Percentiles rank a stretch among this genome's conserved stretches.
These are phyloP conservation scores for Podaxis mareebaensis DNA, from an alignment of 768 basidiomycete genomes.

Conservation along the genomic window DNA sequence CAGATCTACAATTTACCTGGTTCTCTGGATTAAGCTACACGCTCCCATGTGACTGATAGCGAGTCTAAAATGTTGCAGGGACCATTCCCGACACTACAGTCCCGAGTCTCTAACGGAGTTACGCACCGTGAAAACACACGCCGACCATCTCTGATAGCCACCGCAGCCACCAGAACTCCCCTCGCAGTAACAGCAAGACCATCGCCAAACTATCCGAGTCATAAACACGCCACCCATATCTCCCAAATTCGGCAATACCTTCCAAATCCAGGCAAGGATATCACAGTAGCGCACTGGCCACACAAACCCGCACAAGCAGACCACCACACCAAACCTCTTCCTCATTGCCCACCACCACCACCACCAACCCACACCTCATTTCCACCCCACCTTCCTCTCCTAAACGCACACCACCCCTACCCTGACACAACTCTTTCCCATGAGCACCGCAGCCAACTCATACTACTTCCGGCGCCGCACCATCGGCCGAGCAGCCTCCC, in stretches of 20 bases:
- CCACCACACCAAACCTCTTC: constrained; percentile 7
- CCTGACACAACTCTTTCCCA: constrained; percentile 19
- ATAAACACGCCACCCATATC: neutral
- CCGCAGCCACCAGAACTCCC: neutral
- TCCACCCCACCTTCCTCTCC: neutral
- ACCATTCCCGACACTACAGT: neutral
- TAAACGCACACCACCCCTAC: neutral
- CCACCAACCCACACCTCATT: constrained; percentile 4
- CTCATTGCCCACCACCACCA: constrained; percentile 15
- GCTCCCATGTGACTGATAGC: neutral
- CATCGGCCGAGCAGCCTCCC: constrained; percentile 79
- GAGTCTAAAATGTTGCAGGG: neutral
- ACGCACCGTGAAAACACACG: neutral
- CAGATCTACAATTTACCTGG: neutral
- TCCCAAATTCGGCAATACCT: neutral
- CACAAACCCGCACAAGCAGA: neutral
- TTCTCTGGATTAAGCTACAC: neutral
- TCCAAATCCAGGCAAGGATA: neutral
- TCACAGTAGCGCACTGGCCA: constrained; percentile 5
- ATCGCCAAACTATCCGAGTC: neutral
- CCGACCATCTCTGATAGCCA: neutral
- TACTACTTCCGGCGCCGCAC: constrained; percentile 68
- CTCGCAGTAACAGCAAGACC: neutral
- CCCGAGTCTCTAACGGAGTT: neutral
- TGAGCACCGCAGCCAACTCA: constrained; percentile 41